phyloP scores from a whole-genome alignment of 805 yeast species.

The Saccharomycopsis selenospora region DNA sequence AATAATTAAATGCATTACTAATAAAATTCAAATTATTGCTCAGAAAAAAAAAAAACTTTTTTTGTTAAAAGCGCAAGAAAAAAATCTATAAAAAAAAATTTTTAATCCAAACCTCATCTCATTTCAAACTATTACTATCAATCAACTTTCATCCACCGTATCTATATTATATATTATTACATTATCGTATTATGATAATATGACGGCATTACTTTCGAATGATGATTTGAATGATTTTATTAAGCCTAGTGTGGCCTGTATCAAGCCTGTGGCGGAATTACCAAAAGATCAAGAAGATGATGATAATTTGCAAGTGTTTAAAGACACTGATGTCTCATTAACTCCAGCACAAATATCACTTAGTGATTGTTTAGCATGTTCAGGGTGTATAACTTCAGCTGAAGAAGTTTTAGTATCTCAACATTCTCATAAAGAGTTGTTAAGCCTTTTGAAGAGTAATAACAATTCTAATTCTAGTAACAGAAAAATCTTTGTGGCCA shows the following conservation, averaged over 20 bases:
- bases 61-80: too few relatives aligned
- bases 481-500: slow-evolving; percentile 52
- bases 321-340: slow-evolving; percentile 43
- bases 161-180: too few relatives aligned
- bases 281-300: slow-evolving; percentile 56
- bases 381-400: slow-evolving; percentile 97
- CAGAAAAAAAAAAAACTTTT: too few relatives aligned
- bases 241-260: slow-evolving; percentile 89
- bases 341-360: slow-evolving; percentile 82
- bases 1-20: too few relatives aligned
- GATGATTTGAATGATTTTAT: slow-evolving; percentile 93
- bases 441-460: slow-evolving; percentile 44
- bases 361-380: slow-evolving; percentile 92
- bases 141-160: too few relatives aligned
- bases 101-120: too few relatives aligned
- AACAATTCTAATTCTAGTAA: slow-evolving; percentile 16
- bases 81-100: too few relatives aligned
- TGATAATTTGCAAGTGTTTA: slow-evolving; percentile 60
- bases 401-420: slow-evolving; percentile 88
- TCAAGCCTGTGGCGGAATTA: slow-evolving; percentile 39
- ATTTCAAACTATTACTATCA: too few relatives aligned
- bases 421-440: slow-evolving; percentile 77
- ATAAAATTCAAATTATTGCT: too few relatives aligned
- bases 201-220: slow-evolving; percentile 85
- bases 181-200: too few relatives aligned